Percentiles rank a stretch among this genome's conserved stretches.
phyloP scores from a whole-genome alignment of 2,329 filamentous ascomycete species.

The Sphaerulina musiva region DNA sequence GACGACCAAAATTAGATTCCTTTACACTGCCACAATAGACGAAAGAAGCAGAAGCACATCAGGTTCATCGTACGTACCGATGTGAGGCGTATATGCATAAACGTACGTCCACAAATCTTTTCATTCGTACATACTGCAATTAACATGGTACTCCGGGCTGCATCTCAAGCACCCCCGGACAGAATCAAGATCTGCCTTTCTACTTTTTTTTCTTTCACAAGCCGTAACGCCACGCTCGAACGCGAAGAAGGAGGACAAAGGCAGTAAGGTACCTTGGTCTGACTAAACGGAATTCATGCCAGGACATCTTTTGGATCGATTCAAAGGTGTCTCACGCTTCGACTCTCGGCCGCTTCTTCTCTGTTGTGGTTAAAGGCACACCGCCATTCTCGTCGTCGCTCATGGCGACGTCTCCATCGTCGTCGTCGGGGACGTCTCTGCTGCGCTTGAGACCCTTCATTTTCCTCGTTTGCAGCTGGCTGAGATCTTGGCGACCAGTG shows the following conservation, averaged over 20 bases:
- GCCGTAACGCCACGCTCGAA: not conserved
- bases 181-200: not conserved
- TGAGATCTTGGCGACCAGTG: conserved; percentile 80
- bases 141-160: not conserved
- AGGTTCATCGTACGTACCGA: too few species aligned
- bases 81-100: too few species aligned
- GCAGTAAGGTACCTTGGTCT: too few species aligned
- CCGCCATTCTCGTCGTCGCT: conserved; percentile 35
- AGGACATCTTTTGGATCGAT: not conserved
- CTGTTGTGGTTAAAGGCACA: conserved; percentile 11
- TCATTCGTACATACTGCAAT: not conserved
- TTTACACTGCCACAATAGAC: too few species aligned
- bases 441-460: conserved; percentile 97
- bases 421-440: conserved; percentile 56
- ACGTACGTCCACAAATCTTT: too few species aligned
- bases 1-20: too few species aligned
- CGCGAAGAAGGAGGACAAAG: not conserved
- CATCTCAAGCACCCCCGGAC: not conserved
- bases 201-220: not conserved
- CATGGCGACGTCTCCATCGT: conserved; percentile 49
- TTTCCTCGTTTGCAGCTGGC: conserved; percentile 86
- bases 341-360: conserved; percentile 25
- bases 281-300: not conserved
- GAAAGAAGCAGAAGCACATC: too few species aligned
- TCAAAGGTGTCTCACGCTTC: conserved; percentile 11